Evolutionary conservation across 768 basidiomycete species (phyloP), one percentile per base, ranked within the genome.

Genomic region (Serendipita sp.): DNA sequence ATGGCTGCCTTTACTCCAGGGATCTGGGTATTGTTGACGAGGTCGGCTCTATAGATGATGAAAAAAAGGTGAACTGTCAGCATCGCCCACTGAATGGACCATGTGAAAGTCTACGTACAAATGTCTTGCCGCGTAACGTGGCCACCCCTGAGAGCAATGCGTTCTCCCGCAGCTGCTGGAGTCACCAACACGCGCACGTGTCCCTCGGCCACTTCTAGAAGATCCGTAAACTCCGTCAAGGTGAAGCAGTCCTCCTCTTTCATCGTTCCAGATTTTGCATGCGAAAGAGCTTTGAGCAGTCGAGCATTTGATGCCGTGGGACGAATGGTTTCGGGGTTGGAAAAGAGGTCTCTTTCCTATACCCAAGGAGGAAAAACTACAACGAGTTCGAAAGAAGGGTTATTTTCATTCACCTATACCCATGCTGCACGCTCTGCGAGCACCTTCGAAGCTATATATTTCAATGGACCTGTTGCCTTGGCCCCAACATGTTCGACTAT

Each of bases 201-300:
- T 0, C 80, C 83, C 13, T 74, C 71, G 0, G 80, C 83, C 37
- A 83, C 70, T 69, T 85, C 83, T 3, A 82, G 78, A 3, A 83
- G 82, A 62, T 84, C 81, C 16, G 56, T 37, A 2, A 28, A 60
- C 1, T 24, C 34, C 1, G 2, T 60, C 10, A 35, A 1, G 10
- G 16, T 11, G n/a, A 32, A n/a, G 48, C 2, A 51, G 1, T n/a
- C 16, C n/a, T 51, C 56, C n/a, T 32, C 16, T n/a, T 60, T 10
- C 10, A 60, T 4, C 1, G 18, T 37, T 10, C 56, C 56, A 37
- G 24, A 30, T 60, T 38, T 60, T 11, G 56, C 56, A 16, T 35
- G 1, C 24, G 56, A 60, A 37, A 60, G 28, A 16, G 16, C 56
- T n/a, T 10, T 28, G 18, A 60, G 34, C 10, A 60, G 3, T 8